phyloP scores from a whole-genome alignment of 1,139 yeast genomes.

The Saccharomyces uvarum region DNA sequence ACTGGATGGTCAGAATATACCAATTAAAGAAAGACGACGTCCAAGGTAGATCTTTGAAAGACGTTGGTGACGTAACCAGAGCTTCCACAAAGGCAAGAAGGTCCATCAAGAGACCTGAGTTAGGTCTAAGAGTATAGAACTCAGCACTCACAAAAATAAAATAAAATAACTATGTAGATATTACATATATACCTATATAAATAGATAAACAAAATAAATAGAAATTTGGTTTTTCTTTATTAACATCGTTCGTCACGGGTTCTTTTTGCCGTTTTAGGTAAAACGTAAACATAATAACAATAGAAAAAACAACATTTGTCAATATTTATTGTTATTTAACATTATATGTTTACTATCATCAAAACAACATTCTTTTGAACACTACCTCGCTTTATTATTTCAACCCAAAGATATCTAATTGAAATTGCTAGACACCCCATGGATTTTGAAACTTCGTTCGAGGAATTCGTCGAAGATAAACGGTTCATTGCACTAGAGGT shows the following conservation, averaged over 20 bases:
- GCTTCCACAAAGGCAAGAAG: conserved; percentile 34
- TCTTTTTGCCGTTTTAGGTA: conserved; percentile 2
- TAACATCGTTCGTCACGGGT: conserved; percentile 2
- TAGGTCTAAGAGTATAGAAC: conserved; percentile 35
- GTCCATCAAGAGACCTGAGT: conserved; percentile 46
- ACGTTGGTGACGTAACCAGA: conserved; percentile 43
- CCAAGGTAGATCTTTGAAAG: conserved; percentile 65
- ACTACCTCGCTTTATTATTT: not conserved
- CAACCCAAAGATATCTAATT: not conserved
- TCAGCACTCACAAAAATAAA: not conserved
- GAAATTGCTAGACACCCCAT: not conserved
- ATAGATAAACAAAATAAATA: conserved; percentile 5
- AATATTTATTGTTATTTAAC: not conserved
- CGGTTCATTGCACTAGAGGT: conserved; percentile 30
- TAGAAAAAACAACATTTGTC: not conserved
- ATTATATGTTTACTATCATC: not conserved
- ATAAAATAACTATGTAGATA: conserved; percentile 1
- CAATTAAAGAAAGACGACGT: conserved; percentile 86
- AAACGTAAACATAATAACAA: conserved; percentile 7
- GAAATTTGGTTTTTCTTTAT: not conserved
- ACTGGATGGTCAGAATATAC: conserved; percentile 94
- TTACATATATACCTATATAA: conserved; percentile 4
- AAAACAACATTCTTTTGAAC: not conserved
- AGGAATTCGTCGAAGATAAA: conserved; percentile 10
- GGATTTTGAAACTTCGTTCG: conserved; percentile 12